phyloP scores from a whole-genome alignment of 192 early-diverging fungal species.

The Chytriomyces hyalinus region DNA sequence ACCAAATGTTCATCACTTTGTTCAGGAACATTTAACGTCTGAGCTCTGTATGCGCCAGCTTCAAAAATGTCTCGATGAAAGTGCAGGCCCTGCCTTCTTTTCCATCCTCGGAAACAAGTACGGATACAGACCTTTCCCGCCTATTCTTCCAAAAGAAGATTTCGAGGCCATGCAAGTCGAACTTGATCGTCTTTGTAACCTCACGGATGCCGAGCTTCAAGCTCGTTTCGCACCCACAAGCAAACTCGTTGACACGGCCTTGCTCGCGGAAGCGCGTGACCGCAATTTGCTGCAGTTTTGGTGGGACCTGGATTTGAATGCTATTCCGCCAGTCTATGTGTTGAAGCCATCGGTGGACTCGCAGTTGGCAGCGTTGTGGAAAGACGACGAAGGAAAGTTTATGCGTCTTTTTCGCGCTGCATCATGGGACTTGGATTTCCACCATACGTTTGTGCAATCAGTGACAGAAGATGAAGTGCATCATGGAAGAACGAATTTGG shows the following conservation, averaged over 20 bases:
- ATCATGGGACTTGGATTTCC: not conserved
- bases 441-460: not conserved
- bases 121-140: not conserved
- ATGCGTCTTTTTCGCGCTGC: not conserved
- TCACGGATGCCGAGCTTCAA: not conserved
- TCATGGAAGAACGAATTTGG: not conserved
- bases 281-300: not conserved
- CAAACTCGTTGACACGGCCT: not conserved
- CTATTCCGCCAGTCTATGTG: not conserved
- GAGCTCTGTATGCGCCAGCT: slow-evolving; percentile 3
- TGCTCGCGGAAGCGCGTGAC: not conserved
- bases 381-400: not conserved
- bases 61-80: slow-evolving; percentile 2
- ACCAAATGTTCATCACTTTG: too few relatives aligned
- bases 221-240: not conserved
- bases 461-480: not conserved
- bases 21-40: slow-evolving; percentile 1
- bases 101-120: slow-evolving; percentile 7
- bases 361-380: not conserved
- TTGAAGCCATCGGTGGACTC: not conserved
- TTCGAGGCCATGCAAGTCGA: not conserved
- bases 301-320: not conserved
- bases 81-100: not conserved
- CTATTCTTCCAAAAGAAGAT: not conserved
- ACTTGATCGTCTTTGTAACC: not conserved